These are phyloP conservation scores for Paramecium octaurelia DNA, from an alignment of 73 alveolate species.

Conservation along the genomic window DNA sequence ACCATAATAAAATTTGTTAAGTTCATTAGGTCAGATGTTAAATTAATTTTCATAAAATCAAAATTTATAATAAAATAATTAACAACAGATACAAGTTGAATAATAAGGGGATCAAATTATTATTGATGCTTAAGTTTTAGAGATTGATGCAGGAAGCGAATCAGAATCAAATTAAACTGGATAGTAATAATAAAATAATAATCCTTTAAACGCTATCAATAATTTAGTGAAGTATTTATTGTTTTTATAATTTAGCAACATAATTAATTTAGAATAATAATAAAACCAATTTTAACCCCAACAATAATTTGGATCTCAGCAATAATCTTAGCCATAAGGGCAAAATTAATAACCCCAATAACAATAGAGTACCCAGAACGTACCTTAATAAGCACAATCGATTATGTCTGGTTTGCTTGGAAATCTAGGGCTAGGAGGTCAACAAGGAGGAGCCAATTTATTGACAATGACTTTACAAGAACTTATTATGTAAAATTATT, in stretches of 20 bases:
- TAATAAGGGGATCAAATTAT: not conserved
- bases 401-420: slow-evolving; percentile 2
- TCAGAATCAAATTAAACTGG: not conserved
- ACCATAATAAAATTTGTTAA: not conserved
- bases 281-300: not conserved
- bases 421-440: not conserved
- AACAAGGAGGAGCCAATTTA: slow-evolving; percentile 23
- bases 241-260: not conserved
- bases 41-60: not conserved
- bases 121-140: not conserved
- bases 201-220: not conserved
- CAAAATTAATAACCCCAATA: not conserved
- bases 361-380: not conserved
- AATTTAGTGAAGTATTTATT: not conserved
- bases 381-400: not conserved
- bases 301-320: not conserved
- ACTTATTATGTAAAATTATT: slow-evolving; percentile 12
- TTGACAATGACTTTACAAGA: not conserved
- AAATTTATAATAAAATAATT: not conserved
- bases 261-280: not conserved
- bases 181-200: not conserved
- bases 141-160: not conserved
- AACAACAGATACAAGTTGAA: not conserved
- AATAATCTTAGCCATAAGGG: not conserved
- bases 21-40: not conserved